Percentiles rank a stretch among this genome's conserved stretches.
Evolutionary conservation across 225 moss, liverwort and hornwort genomes (phyloP).

Genomic region (Sphagnum contortum): DNA sequence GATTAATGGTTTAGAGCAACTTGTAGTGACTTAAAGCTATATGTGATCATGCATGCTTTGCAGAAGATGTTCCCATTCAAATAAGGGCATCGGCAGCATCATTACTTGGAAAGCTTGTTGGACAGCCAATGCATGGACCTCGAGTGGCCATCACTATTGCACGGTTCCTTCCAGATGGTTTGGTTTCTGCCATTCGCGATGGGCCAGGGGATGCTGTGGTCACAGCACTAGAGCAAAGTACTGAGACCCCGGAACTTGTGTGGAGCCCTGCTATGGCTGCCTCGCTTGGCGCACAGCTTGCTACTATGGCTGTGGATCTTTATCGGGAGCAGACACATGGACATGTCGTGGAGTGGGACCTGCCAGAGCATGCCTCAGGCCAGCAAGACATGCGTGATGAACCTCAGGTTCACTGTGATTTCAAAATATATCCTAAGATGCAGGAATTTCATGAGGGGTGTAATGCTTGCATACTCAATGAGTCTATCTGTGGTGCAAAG

Average conservation of each 20-base stretch:
- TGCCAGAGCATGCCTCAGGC: slow-evolving; percentile 67
- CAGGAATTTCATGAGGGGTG: background rate
- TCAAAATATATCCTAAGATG: background rate
- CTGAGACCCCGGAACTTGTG: slow-evolving; percentile 89
- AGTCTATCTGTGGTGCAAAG: too few relatives aligned
- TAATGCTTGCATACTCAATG: too few relatives aligned
- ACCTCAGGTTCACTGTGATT: slow-evolving; percentile 48
- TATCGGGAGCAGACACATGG: slow-evolving; percentile 87
- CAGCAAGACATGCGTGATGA: slow-evolving; percentile 79
- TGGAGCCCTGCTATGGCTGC: slow-evolving; percentile 99
- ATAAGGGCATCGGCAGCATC: slow-evolving; percentile 78
- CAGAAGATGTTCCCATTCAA: slow-evolving; percentile 74
- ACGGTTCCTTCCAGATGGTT: slow-evolving; percentile 79
- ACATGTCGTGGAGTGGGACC: slow-evolving; percentile 87
- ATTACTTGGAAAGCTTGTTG: slow-evolving; percentile 74
- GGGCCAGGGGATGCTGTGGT: slow-evolving; percentile 88
- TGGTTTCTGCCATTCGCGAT: slow-evolving; percentile 80
- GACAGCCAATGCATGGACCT: slow-evolving; percentile 92
- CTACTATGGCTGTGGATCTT: slow-evolving; percentile 77
- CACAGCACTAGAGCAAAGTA: slow-evolving; percentile 77
- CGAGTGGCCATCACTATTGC: slow-evolving; percentile 82
- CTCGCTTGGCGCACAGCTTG: slow-evolving; percentile 76
- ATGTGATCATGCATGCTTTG: background rate
- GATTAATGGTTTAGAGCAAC: too few relatives aligned
- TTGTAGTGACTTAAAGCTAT: too few relatives aligned